Evolutionary conservation across 148 eudicot genomes (phyloP), one percentile per base, ranked within the genome.

Genomic region (Diospyros kaki): DNA sequence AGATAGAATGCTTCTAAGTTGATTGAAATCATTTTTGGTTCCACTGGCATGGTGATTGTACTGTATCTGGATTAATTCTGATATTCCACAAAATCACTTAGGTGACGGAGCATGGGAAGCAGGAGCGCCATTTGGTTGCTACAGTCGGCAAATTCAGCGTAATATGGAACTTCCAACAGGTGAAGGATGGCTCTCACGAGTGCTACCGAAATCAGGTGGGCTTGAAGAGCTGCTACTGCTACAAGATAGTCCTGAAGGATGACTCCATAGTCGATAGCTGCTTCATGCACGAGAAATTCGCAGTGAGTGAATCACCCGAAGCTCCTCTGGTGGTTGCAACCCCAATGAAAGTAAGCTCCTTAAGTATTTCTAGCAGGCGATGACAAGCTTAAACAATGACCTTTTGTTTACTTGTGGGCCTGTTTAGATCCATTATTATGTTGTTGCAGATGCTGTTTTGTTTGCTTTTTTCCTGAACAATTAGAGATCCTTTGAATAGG

Each of bases 121-220:
- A 83, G 68, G 89, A 86, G 77, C 83, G 89, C 66, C 89, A 86
- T 72, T 79, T 86, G 43, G 89, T 83, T 48, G 89, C 84, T 11
- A 83, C 88, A 5, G 88, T 83, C 55, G 88, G 88, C 53, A 83
- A 83, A n/a, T 86, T 86, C 56, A 83, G 88, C 54, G 84, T 86
- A 60, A 86, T 86, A 64, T 83, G 88, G 88, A 83, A 86, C 77
- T 86, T 86, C 42, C 88, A 86, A 75, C 88, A 86, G 73, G 88
- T 86, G 66, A 86, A 86, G 75, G 86, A 86, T 68, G 75, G 86
- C 58, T 81, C 84, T 63, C 86, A 83, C 28, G 84, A 86, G 66
- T 86, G 89, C 81, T 86, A 86, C 75, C 66, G 50, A 15, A 83
- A 81, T 68, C 89, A 86, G 73, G 86, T 83, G 55, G 86, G 89